Evolutionary conservation across 2,329 filamentous ascomycete species (phyloP).

Genomic region (Furcasterigmium furcatum): DNA sequence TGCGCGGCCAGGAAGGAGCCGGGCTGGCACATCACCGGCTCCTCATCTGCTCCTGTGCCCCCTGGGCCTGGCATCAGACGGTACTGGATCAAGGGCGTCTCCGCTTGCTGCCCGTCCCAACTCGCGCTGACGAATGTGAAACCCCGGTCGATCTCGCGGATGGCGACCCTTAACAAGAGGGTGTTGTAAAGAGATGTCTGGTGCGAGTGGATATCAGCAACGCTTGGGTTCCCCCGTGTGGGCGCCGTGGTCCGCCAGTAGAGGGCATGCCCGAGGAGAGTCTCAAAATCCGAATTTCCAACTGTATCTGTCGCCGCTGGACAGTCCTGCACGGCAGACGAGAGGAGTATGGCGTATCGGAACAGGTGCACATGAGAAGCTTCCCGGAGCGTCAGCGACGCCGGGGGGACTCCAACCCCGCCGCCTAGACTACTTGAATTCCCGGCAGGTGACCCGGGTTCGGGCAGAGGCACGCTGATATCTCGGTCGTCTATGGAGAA

Average conservation of each 20-base stretch:
- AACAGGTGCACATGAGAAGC: conserved; percentile 4
- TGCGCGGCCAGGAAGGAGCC: background rate
- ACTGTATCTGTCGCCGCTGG: background rate
- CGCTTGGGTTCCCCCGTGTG: background rate
- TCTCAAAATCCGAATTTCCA: too few species aligned
- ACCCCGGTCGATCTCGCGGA: conserved; percentile 5
- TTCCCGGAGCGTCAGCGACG: too few species aligned
- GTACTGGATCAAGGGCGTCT: too few species aligned
- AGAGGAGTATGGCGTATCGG: conserved; percentile 5
- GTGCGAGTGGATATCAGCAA: conserved; percentile 1
- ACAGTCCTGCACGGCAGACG: background rate
- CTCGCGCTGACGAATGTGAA: too few species aligned
- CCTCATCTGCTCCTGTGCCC: too few species aligned
- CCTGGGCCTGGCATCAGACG: too few species aligned
- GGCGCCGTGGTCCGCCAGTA: conserved; percentile 4
- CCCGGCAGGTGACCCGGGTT: background rate
- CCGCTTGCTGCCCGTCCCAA: too few species aligned
- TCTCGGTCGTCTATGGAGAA: conserved; percentile 6
- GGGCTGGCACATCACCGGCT: too few species aligned
- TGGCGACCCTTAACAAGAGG: conserved; percentile 1
- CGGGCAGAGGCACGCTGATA: conserved; percentile 4
- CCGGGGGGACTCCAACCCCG: too few species aligned
- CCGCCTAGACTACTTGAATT: too few species aligned
- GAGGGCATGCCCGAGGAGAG: background rate
- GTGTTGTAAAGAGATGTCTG: conserved; percentile 7